These are phyloP conservation scores for Salvia rosmarinus DNA, from an alignment of 257 asterid genomes.

Conservation along the genomic window DNA sequence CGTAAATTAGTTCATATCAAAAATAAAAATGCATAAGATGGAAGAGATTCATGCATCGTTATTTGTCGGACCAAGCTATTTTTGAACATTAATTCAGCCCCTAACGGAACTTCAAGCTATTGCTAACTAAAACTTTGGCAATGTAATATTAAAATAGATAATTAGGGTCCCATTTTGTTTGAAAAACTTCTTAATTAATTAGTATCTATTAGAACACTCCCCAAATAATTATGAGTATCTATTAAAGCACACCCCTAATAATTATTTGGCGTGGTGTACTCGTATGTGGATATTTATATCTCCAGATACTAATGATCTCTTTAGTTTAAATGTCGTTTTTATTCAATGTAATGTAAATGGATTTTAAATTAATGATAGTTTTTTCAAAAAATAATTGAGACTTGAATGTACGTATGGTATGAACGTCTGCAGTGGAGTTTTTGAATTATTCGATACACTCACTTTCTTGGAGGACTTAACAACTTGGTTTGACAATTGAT, in stretches of 20 bases:
- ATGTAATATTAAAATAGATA: constrained; percentile 27
- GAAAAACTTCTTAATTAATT: constrained; percentile 20
- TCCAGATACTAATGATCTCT: too few relatives aligned
- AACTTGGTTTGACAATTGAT: constrained; percentile 42
- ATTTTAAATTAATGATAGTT: too few relatives aligned
- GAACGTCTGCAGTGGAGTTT: too few relatives aligned
- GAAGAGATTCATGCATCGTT: background rate
- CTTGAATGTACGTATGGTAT: too few relatives aligned
- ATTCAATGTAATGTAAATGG: too few relatives aligned
- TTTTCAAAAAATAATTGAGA: too few relatives aligned
- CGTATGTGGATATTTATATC: too few relatives aligned
- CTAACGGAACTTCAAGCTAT: constrained; percentile 5
- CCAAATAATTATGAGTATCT: constrained; percentile 32
- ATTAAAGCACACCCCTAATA: background rate
- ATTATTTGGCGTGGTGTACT: constrained; percentile 34
- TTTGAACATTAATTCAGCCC: constrained; percentile 33
- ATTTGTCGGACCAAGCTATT: constrained; percentile 39
- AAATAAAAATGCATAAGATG: background rate
- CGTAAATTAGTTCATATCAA: background rate
- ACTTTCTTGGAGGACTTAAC: constrained; percentile 36
- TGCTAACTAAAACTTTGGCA: constrained; percentile 29
- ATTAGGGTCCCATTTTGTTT: constrained; percentile 26
- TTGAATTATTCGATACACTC: too few relatives aligned
- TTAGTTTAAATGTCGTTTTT: too few relatives aligned
- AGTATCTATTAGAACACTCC: constrained; percentile 12